These are phyloP conservation scores for Akanthomyces lecanii DNA, from an alignment of 2,329 filamentous ascomycete genomes.

Conservation along the genomic window DNA sequence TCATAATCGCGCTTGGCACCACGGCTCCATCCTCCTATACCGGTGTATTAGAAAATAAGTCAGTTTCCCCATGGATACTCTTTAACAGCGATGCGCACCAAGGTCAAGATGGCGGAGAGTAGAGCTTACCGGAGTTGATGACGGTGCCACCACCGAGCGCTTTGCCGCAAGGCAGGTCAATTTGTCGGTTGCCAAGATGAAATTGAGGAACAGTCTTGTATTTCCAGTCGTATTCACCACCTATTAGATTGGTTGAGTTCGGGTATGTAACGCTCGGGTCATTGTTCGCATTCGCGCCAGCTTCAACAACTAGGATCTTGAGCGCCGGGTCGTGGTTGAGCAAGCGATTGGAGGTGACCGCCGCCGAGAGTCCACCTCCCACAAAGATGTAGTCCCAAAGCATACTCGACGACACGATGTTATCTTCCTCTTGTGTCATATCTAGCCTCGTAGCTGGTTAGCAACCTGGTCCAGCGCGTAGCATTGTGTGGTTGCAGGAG, in stretches of 20 bases:
- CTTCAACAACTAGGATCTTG: conserved; percentile 36
- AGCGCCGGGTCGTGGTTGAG: conserved; percentile 22
- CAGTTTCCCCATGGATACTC: background rate
- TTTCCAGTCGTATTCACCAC: conserved; percentile 30
- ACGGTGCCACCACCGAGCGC: conserved; percentile 36
- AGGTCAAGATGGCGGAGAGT: background rate
- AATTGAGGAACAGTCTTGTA: conserved; percentile 30
- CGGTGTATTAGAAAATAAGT: background rate
- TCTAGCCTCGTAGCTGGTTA: background rate
- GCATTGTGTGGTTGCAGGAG: background rate
- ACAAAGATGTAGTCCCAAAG: conserved; percentile 35
- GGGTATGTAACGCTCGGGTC: conserved; percentile 26
- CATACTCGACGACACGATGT: background rate
- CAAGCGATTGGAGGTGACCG: conserved; percentile 33
- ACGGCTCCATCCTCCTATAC: conserved; percentile 35
- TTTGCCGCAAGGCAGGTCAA: conserved; percentile 30
- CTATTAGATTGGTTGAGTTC: conserved; percentile 26
- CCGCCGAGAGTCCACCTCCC: conserved; percentile 34
- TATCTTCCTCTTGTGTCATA: background rate
- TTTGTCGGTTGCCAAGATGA: conserved; percentile 23
- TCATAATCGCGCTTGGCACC: conserved; percentile 42
- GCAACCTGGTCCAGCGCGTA: background rate
- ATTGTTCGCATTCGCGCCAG: conserved; percentile 29
- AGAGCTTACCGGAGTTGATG: conserved; percentile 31
- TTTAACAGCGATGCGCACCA: background rate